Evolutionary conservation across 208 protist genomes (phyloP).

Genomic region (Leptomonas pyrrhocoris): DNA sequence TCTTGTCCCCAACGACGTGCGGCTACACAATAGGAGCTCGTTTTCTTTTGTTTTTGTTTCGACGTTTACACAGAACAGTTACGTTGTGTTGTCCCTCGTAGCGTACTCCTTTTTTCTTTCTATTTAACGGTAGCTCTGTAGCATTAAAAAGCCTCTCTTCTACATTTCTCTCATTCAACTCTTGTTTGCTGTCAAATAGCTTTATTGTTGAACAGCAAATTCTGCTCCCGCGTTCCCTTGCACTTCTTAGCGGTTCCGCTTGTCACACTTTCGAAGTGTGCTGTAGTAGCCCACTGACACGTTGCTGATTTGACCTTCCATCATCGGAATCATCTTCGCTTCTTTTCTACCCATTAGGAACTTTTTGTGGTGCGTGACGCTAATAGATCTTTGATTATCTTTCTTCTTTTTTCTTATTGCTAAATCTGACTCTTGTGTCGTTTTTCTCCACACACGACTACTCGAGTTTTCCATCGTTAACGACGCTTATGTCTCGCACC

Average conservation of each 20-base stretch:
- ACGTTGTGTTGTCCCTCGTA: background rate
- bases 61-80: background rate
- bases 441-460: background rate
- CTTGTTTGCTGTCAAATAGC: background rate
- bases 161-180: background rate
- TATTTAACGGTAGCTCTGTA: background rate
- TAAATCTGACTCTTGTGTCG: background rate
- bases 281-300: background rate
- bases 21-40: background rate
- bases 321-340: background rate
- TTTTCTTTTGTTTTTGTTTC: background rate
- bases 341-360: background rate
- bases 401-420: conserved; percentile 8
- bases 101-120: background rate
- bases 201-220: background rate
- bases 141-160: background rate
- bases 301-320: background rate
- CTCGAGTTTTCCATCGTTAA: conserved; percentile 14
- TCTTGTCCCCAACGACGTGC: background rate
- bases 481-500: conserved; percentile 29
- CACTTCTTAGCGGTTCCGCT: background rate
- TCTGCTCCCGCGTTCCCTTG: background rate
- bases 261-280: background rate
- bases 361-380: background rate
- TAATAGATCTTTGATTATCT: background rate